Percentiles rank a stretch among this genome's conserved stretches.
These are phyloP conservation scores for Cryptococcus deneoformans DNA, from an alignment of 1,284 basidiomycete genomes.

Conservation along the genomic window DNA sequence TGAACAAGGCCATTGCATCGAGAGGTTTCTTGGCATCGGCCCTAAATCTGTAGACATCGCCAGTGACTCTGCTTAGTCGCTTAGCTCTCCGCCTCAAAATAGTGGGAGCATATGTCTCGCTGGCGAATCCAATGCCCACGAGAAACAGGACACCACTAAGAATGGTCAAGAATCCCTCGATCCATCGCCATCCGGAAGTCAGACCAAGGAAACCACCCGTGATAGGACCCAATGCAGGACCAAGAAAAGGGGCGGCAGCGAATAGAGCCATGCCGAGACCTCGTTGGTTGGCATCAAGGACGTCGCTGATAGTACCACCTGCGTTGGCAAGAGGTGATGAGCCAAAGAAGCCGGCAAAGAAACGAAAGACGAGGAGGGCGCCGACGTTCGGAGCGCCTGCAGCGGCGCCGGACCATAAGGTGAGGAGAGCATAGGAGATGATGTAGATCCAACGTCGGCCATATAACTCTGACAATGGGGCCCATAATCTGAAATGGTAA, in stretches of 20 bases:
- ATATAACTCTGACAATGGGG: constrained; percentile 55
- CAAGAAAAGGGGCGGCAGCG: constrained; percentile 62
- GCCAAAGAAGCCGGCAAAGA: constrained; percentile 46
- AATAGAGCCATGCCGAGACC: constrained; percentile 56
- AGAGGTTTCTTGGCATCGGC: constrained; percentile 50
- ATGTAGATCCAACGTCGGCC: constrained; percentile 64
- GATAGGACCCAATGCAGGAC: constrained; percentile 56
- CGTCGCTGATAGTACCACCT: constrained; percentile 44
- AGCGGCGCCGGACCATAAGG: constrained; percentile 35
- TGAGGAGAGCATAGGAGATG: constrained; percentile 50
- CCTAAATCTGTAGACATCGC: constrained; percentile 48
- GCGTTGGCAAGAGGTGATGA: constrained; percentile 47
- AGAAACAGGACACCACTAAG: constrained; percentile 39
- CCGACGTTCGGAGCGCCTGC: constrained; percentile 29
- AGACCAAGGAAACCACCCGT: constrained; percentile 49
- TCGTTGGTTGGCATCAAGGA: constrained; percentile 40
- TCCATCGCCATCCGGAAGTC: constrained; percentile 52
- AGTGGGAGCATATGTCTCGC: constrained; percentile 53
- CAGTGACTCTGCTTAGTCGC: constrained; percentile 47
- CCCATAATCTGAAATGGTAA: constrained; percentile 18
- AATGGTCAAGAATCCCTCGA: constrained; percentile 65
- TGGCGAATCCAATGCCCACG: constrained; percentile 34
- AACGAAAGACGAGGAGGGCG: constrained; percentile 38
- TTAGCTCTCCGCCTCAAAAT: constrained; percentile 48
- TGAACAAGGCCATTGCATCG: constrained; percentile 39